Conservation (phyloP, 2,329 filamentous ascomycete species). For the Bipolaris gigantea region DNA sequence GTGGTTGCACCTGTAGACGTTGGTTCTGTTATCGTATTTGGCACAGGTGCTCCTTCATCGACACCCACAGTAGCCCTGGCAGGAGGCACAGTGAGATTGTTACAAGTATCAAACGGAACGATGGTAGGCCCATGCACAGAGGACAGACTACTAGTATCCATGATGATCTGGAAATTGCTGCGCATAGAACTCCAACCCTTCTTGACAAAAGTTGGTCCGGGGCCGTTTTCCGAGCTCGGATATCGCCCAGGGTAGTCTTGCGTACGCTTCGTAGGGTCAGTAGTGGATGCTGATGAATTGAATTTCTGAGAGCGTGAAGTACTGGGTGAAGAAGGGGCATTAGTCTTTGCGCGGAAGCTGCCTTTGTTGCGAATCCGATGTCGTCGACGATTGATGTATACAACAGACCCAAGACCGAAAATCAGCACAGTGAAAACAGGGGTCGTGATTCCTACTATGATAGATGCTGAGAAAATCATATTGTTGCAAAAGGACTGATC, state of each 20-base stretch:
- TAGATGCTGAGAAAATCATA: not conserved
- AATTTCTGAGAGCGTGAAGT: not conserved
- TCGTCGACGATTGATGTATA: not conserved
- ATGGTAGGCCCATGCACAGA: not conserved
- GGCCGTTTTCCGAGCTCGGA: constrained; percentile 4
- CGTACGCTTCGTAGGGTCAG: not conserved
- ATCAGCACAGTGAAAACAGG: not conserved
- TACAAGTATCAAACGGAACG: too few species aligned
- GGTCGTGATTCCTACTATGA: not conserved
- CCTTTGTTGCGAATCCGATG: not conserved
- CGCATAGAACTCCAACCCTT: not conserved
- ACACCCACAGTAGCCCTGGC: not conserved
- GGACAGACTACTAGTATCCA: not conserved
- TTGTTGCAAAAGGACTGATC: too few species aligned
- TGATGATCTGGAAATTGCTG: not conserved
- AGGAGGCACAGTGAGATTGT: not conserved
- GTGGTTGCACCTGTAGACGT: not conserved
- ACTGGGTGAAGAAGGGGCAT: not conserved
- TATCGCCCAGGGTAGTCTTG: not conserved
- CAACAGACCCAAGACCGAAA: not conserved
- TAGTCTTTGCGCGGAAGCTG: not conserved
- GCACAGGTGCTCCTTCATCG: not conserved
- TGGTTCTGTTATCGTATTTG: not conserved
- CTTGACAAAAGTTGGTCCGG: constrained; percentile 1
- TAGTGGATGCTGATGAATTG: not conserved